Evolutionary conservation across 441 rosid genomes (phyloP), one percentile per base, ranked within the genome.

Genomic region (Euphorbia celastroides): DNA sequence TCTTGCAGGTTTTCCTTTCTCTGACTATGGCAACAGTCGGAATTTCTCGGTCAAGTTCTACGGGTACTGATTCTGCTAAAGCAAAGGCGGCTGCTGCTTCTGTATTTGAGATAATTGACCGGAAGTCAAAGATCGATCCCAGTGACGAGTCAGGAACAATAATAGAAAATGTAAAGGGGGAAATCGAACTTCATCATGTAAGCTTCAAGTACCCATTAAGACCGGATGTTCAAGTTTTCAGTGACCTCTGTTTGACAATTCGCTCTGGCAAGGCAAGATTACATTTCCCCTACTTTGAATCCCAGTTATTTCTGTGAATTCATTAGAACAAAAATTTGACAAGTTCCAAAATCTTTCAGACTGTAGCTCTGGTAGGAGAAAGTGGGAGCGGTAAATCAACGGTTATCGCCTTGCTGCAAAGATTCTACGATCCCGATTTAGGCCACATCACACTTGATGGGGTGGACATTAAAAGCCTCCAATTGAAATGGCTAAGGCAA

Each of bases 321-420:
- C 5, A 30, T 0, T 17, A 16, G 25, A 59, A 19, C n/a, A 17
- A 19, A 23, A 0, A 14, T n/a, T 23, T 44, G 11, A 66, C 34
- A 10, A 28, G 32, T 36, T 41, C 61, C 59, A 41, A 12, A 16
- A 66, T 44, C 51, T 75, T 69, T 71, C 83, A 91, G 97, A 85
- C 89, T 23, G 85, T 89, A 44, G 97, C 97, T 70, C 73, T 91
- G 63, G 97, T 93, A 27, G 99, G 96, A 75, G 99, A 93, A 70
- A 93, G 97, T 50, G 96, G 97, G 46, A 75, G 93, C 6, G 92
- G 95, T 1, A 91, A 89, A 69, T 93, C 96, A 12, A 93, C 92
- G 0, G 87, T 89, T 20, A 78, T 83, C 16, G 80, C 93, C 0
- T 66, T 86, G 71, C 19, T 91, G 78, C 95, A 91, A 70, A 84